A percentile compares a stretch with the other conserved stretches of the same genome.
These are phyloP conservation scores for Trichoderma afroharzianum DNA, from an alignment of 2,329 filamentous ascomycete species.

Conservation along the genomic window DNA sequence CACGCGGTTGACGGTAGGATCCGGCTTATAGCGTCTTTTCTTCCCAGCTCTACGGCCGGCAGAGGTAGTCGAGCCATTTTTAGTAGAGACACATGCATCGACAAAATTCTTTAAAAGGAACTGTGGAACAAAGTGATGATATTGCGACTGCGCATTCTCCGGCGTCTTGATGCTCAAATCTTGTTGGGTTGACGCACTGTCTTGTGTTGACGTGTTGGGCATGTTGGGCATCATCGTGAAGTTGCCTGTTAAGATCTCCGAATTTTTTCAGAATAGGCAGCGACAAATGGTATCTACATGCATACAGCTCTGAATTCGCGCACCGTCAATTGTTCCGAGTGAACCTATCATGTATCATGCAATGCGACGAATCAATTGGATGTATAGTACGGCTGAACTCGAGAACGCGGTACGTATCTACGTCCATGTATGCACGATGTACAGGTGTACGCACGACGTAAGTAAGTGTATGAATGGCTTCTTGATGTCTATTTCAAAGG, in stretches of 20 bases:
- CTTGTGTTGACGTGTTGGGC: neutral
- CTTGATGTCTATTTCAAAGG: neutral
- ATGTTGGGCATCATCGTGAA: neutral
- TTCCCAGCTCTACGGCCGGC: neutral
- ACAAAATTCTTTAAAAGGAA: neutral
- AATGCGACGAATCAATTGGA: neutral
- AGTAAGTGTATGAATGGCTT: neutral
- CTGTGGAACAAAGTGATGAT: neutral
- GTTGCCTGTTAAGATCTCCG: neutral
- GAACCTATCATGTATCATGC: neutral
- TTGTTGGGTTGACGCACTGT: neutral
- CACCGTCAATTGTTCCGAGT: neutral
- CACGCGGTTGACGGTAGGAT: neutral
- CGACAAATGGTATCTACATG: neutral
- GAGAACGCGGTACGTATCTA: neutral
- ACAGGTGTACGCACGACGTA: neutral
- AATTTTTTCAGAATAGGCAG: neutral
- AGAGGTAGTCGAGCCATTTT: neutral
- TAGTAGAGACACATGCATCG: neutral
- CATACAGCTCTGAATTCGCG: neutral
- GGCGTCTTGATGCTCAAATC: neutral
- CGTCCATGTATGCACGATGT: neutral
- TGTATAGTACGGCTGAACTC: neutral
- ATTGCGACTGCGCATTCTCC: neutral
- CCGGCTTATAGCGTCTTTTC: accelerated